Percentiles rank a stretch among this genome's conserved stretches.
phyloP scores from a whole-genome alignment of 805 yeast species.

The Metschnikowia matae region DNA sequence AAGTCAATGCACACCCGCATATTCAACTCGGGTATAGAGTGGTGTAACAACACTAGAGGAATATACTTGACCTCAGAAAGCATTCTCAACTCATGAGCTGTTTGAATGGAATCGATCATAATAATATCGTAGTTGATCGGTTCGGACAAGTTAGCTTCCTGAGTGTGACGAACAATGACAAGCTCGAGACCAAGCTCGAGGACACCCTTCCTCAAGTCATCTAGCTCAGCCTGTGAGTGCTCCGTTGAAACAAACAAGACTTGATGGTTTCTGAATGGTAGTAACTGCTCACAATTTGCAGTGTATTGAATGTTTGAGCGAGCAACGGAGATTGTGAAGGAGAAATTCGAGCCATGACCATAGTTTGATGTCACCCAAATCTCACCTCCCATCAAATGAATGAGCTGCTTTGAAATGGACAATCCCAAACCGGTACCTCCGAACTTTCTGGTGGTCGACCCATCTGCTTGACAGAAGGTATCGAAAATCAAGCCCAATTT shows the following conservation, averaged over 20 bases:
- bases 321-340: constrained; percentile 74
- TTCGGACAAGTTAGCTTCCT: constrained; percentile 52
- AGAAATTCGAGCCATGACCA: constrained; percentile 79
- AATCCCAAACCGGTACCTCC: constrained; percentile 92
- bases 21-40: constrained; percentile 69
- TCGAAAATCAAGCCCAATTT: constrained; percentile 82
- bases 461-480: constrained; percentile 91
- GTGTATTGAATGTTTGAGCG: constrained; percentile 62
- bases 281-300: constrained; percentile 61
- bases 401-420: constrained; percentile 81
- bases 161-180: constrained; percentile 51
- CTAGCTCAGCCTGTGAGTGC: constrained; percentile 48
- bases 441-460: constrained; percentile 86
- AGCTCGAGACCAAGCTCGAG: constrained; percentile 58
- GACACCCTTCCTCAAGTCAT: constrained; percentile 50
- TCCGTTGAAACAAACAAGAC: constrained; percentile 67
- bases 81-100: constrained; percentile 63
- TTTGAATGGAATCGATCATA: constrained; percentile 74
- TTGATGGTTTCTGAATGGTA: constrained; percentile 68
- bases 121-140: constrained; percentile 72
- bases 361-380: constrained; percentile 84
- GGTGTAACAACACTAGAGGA: constrained; percentile 76
- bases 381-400: constrained; percentile 90
- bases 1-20: constrained; percentile 79
- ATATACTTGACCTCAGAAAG: constrained; percentile 78